Base-by-base conservation (phyloP, 2,329 filamentous ascomycete species). In the Penicillium rolfsii region DNA sequence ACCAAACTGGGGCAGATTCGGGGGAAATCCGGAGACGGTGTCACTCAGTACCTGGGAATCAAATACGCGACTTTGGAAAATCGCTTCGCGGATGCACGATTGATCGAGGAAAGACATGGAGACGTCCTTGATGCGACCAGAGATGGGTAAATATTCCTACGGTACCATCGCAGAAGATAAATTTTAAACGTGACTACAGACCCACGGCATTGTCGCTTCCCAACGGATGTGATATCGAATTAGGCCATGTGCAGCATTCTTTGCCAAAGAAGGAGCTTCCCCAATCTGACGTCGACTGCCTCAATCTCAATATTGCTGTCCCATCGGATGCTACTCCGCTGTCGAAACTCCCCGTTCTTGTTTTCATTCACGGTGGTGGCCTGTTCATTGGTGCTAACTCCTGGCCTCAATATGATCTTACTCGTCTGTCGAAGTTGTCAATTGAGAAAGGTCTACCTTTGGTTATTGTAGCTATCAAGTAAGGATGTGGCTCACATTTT, bases 311-410 rank as follows among this genome's bases (percentile, higher is more conserved):
- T 61, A 80, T 86, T 52, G 80, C 81, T 0, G 74, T 81, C 0
- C 83, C 83, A 1, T 61, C 67, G 6, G 58, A 60, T 41, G 69
- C 49, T 9, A 69, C 62, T 1, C 53, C 36, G 0, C 57, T 66
- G 4, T 69, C 71, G 12, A 77, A 76, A 5, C 71, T 85, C 2
- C 84, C 83, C 0, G 82, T 85, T 0, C 75, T 84, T 41, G 76
- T 83, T 1, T 84, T 83, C 63, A 77, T 86, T 4, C 83, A 85
- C 60, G 84, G 84, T 0, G 83, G 84, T 11, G 83, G 80, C 0
- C 81, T 83, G 52, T 71, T 73, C 2, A 75, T 81, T 2, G 84
- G 83, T 2, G 81, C 81, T 3, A 82, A 79, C 45, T 83, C 78
- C 46, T 85, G 82, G 76, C 83, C 83, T 0, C 81, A 85, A 40